Evolutionary conservation across 768 basidiomycete genomes (phyloP), one percentile per base, ranked within the genome.

Genomic region (Ramaria sp.): DNA sequence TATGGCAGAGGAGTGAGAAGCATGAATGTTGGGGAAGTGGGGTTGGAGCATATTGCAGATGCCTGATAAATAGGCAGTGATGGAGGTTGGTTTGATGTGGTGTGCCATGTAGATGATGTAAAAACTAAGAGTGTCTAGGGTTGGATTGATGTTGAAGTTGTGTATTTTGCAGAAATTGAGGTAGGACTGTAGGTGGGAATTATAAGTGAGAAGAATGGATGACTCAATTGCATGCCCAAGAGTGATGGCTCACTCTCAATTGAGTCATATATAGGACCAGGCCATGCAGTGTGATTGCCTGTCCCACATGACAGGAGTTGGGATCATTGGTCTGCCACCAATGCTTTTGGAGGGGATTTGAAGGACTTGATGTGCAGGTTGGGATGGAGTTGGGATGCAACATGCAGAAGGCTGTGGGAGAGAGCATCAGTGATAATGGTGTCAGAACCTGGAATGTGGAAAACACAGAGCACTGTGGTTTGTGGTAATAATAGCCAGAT

Each of bases 101-200:
- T n/a, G n/a, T n/a, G n/a, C n/a, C n/a, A n/a, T n/a, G n/a, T n/a
- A n/a, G n/a, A 68, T 66, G 3, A 64, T 61, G 59, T 60, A 77
- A 27, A 71, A 69, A 9, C 65, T 66, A 2, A 77, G 61, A 0
- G 73, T 74, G 47, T 75, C 68, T 1, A 61, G 53, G 0, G 72
- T 73, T 0, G 75, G 76, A 0, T 71, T 63, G 15, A 72, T 24
- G 3, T 66, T 7, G 54, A 76, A 76, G 0, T 65, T 53, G 0
- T n/a, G n/a, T n/a, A n/a, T n/a, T n/a, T n/a, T n/a, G n/a, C n/a
- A n/a, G n/a, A n/a, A n/a, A n/a, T n/a, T n/a, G n/a, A n/a, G n/a
- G n/a, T n/a, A n/a, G n/a, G n/a, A n/a, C n/a, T n/a, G n/a, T n/a
- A n/a, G n/a, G n/a, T n/a, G n/a, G n/a, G n/a, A n/a, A n/a, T n/a